Evolutionary conservation across 345 rosid genomes (phyloP), one percentile per base, ranked within the genome.

Genomic region (Excoecaria cochinchinensis): DNA sequence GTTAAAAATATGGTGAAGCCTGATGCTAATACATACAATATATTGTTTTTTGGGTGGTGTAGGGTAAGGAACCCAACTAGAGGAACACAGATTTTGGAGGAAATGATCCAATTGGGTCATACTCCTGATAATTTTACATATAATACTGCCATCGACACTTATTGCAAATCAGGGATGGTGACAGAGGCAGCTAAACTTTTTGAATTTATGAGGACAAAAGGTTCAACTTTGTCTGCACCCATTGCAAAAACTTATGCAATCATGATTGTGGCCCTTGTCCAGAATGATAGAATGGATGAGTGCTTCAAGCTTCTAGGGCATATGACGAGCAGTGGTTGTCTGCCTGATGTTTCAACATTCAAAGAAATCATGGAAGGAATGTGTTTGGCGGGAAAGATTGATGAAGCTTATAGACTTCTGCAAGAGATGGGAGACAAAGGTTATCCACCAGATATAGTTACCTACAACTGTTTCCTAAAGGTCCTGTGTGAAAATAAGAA

Each of bases 341-440:
- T 95, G 65, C 99, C 98, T 19, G 98, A 95, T 83, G 97, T 93
- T 73, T 84, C 97, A 16, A 95, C 99, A 0, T 93, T 84, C 80
- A 88, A 90, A 82, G 95, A 91, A 50, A 71, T 93, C 64, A 84
- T 93, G 8, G 94, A 90, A 83, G 99, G 97, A 70, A 90, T 90
- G 92, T 93, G 89, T 81, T 73, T 73, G 57, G 88, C 89, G 52
- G 99, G 92, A 40, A 91, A 91, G 48, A 60, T 87, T 11, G 93
- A 87, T 69, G 94, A 87, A 75, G 98, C 97, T 24, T 93, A 91
- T 71, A 88, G 72, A 83, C 86, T 95, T 79, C 79, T 95, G 78
- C 88, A 93, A 68, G 94, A 86, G 87, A 93, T 93, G 97, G 88
- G 93, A 46, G 82, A 81, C 77, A 90, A 80, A 84, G 98, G 98